phyloP scores from a whole-genome alignment of 2,329 filamentous ascomycete species.

The Aspergillus fischeri region DNA sequence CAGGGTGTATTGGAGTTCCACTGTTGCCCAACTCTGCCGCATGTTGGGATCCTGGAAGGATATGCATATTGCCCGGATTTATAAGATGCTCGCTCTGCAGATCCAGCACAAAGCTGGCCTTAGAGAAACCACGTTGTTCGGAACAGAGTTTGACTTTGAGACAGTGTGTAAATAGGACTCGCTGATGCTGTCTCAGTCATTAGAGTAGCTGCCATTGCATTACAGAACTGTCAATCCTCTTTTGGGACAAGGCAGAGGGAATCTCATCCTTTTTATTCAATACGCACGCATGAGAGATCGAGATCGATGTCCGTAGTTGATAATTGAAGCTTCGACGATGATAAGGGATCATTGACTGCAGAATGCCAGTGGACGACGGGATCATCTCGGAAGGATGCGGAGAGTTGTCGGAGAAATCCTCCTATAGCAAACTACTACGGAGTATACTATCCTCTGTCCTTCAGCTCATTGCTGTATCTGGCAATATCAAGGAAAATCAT shows the following conservation, averaged over 20 bases:
- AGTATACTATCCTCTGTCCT: background rate
- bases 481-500: too few species aligned
- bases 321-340: background rate
- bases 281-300: background rate
- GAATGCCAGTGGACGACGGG: background rate
- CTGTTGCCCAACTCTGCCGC: background rate
- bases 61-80: background rate
- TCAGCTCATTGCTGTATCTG: background rate
- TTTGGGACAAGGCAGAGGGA: background rate
- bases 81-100: background rate
- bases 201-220: background rate
- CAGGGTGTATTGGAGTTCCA: background rate
- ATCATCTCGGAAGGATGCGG: background rate
- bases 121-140: background rate
- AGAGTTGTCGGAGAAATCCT: background rate
- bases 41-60: background rate
- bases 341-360: background rate
- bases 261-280: background rate
- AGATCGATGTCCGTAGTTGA: background rate
- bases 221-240: background rate
- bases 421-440: too few species aligned
- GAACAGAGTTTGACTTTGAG: background rate
- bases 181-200: background rate
- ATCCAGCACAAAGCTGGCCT: background rate
- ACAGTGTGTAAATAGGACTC: background rate